Evolutionary conservation across 2,329 filamentous ascomycete species (phyloP).

Genomic region (Talaromyces sp.): DNA sequence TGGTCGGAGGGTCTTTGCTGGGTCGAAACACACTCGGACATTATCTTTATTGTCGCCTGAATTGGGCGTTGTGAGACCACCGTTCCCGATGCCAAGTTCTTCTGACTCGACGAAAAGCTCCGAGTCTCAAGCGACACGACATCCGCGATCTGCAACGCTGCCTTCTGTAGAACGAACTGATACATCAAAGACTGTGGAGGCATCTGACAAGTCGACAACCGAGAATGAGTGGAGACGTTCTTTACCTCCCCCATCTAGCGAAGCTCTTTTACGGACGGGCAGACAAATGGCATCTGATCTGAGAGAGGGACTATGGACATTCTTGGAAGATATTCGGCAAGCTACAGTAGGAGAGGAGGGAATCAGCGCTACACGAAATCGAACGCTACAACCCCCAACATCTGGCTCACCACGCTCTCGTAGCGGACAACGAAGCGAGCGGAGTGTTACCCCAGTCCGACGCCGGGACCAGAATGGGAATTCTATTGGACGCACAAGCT

Average conservation of each 20-base stretch:
- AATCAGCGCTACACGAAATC: constrained; percentile 55
- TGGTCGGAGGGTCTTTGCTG: constrained; percentile 64
- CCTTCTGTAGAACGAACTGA: constrained; percentile 38
- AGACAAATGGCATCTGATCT: constrained; percentile 88
- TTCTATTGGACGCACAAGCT: constrained; percentile 27
- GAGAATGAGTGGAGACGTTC: constrained; percentile 41
- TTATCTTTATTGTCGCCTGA: constrained; percentile 76
- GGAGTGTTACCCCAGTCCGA: constrained; percentile 28
- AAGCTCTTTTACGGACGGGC: constrained; percentile 53
- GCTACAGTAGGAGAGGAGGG: constrained; percentile 94
- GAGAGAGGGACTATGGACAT: constrained; percentile 84
- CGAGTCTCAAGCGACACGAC: constrained; percentile 31
- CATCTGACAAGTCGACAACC: constrained; percentile 24
- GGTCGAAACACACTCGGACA: constrained; percentile 59
- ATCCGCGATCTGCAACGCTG: constrained; percentile 40
- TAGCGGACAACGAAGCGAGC: constrained; percentile 28
- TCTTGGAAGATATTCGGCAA: constrained; percentile 91
- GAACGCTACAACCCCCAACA: constrained; percentile 31
- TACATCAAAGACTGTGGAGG: constrained; percentile 20
- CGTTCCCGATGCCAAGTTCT: constrained; percentile 20
- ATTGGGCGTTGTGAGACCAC: constrained; percentile 21
- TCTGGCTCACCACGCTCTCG: constrained; percentile 23
- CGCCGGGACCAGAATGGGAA: constrained; percentile 32
- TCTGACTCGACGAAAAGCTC: constrained; percentile 19
- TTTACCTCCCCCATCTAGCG: constrained; percentile 46